Evolutionary conservation across 1,139 yeast species (phyloP), one percentile per base, ranked within the genome.

Genomic region (Kluyveromyces sp.): DNA sequence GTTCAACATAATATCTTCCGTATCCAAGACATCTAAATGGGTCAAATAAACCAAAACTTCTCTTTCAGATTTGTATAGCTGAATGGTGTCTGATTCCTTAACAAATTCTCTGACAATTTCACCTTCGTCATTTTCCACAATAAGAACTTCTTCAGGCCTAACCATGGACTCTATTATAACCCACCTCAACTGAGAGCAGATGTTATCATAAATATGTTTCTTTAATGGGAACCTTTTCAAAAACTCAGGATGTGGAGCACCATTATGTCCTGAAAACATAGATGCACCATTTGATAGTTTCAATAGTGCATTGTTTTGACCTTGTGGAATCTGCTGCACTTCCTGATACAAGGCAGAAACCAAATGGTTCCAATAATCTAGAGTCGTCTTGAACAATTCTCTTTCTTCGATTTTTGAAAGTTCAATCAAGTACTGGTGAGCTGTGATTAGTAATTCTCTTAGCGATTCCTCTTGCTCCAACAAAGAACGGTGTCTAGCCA

Each of bases 91-190:
- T 64, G 94, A 83, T 68, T 92, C 99, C 65, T 87, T 89, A 50
- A 92, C 96, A 57, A 92, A 90, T 64, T 92, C 98, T 64, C 99
- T 80, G 38, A 94, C 98, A 66, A 92, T 92, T 69, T 92, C 98
- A 55, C 98, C 98, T 71, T 92, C 99, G 66, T 92, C 99, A 64
- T 92, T 92, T 67, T 94, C 98, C 45, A 90, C 97, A 68, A 92
- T 80, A 51, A 92, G 75, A 46, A 90, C 97, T 70, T 92, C 99
- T 68, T 92, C 98, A 1, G 99, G 99, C 65, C 96, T 82, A 2
- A 88, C 98, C 98, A 92, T 94, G 61, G 87, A 86, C 67, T 90
- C 97, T 59, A 92, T 92, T 64, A 92, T 84, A 25, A 94, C 96
- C 53, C 85, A 73, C 68, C 98, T 80, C 57, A 94, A 74, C 61